Evolutionary conservation across 176 grass and related monocot genomes (phyloP).

Genomic region (Zea mays): Zm-B73-REFERENCE-NAM-5.0 NC_050102.1:181692001-181692500

Average conservation of each 20-base stretch:
- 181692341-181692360: too few species aligned
- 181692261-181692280: neutral
- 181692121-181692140: conserved; percentile 8
- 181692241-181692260: too few species aligned
- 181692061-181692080: neutral
- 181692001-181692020: conserved; percentile 5
- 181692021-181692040: neutral
- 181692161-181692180: conserved; percentile 39
- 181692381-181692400: neutral
- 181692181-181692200: conserved; percentile 19
- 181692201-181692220: conserved; percentile 31
- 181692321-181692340: too few species aligned
- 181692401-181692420: neutral
- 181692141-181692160: too few species aligned
- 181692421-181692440: conserved; percentile 59
- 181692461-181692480: conserved; percentile 53
- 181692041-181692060: neutral
- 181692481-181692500: conserved; percentile 43
- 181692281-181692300: neutral
- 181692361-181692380: neutral
- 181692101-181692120: conserved; percentile 21
- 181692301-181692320: too few species aligned
- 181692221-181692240: too few species aligned
- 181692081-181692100: neutral
- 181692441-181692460: conserved; percentile 41